Percentiles rank a stretch among this genome's conserved stretches.
These are phyloP conservation scores for Actinomucor elegans DNA, from an alignment of 371 early-diverging fungal species.

Conservation along the genomic window DNA sequence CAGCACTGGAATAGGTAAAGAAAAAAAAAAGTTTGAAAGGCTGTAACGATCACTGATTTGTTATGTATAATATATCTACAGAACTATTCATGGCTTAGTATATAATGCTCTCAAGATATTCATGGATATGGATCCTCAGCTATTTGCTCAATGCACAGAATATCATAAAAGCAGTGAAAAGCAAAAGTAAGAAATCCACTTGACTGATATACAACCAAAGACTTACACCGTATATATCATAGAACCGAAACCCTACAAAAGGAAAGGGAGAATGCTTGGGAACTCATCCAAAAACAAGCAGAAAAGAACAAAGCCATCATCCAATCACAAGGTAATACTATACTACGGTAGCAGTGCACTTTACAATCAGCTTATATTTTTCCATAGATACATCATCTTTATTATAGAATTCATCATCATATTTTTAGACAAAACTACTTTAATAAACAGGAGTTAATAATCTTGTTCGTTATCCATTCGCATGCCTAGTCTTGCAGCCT, in stretches of 20 bases:
- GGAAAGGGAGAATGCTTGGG: not conserved
- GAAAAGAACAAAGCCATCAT: no score
- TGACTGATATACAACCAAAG: no score
- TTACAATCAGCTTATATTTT: no score
- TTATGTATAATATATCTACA: slow-evolving; percentile 28
- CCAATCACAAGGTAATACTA: no score
- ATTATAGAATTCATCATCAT: no score
- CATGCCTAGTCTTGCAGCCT: slow-evolving; percentile 42
- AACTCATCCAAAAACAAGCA: slow-evolving; percentile 1
- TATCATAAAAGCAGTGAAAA: slow-evolving; percentile 57
- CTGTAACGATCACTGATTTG: not conserved
- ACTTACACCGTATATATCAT: no score
- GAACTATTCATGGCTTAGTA: slow-evolving; percentile 89
- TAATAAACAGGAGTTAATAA: not conserved
- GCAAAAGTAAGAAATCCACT: slow-evolving; percentile 17
- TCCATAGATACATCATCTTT: no score
- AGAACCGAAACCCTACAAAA: not conserved
- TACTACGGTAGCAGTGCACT: no score
- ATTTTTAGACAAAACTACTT: no score
- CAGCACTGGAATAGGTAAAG: slow-evolving; percentile 95
- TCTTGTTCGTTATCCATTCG: slow-evolving; percentile 1
- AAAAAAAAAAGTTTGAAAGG: no score
- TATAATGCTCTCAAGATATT: slow-evolving; percentile 90
- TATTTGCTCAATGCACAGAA: slow-evolving; percentile 86
- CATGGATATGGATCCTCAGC: slow-evolving; percentile 87